phyloP scores from a whole-genome alignment of 1,284 basidiomycete genomes.

The Takashimella koratensis region DNA sequence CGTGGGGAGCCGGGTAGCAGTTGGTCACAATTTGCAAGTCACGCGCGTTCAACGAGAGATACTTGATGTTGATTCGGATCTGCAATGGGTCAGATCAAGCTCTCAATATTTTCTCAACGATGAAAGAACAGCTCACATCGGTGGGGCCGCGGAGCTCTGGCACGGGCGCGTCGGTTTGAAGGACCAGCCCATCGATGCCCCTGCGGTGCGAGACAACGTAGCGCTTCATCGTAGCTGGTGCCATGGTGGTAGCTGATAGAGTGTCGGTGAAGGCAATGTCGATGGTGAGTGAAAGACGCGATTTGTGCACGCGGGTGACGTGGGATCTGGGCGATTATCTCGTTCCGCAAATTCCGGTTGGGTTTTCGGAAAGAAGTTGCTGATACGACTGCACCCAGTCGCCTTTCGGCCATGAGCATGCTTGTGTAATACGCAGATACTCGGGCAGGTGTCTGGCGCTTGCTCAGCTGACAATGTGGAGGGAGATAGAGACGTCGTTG shows the following conservation, averaged over 20 bases:
- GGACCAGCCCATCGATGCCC: slow-evolving; percentile 28
- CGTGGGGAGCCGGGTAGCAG: slow-evolving; percentile 39
- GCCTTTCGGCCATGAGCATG: too few relatives aligned
- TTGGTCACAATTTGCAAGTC: slow-evolving; percentile 39
- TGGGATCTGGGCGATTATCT: too few relatives aligned
- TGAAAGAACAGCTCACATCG: slow-evolving; percentile 11
- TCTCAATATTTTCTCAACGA: background rate
- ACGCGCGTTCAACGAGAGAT: slow-evolving; percentile 47
- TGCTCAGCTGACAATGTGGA: too few relatives aligned
- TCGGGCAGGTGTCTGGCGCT: too few relatives aligned
- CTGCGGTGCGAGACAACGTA: slow-evolving; percentile 28
- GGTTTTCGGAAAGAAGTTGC: too few relatives aligned
- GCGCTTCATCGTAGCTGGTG: slow-evolving; percentile 22
- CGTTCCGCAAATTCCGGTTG: too few relatives aligned
- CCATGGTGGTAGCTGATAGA: background rate
- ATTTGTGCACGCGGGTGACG: too few relatives aligned
- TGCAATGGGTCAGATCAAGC: slow-evolving; percentile 5
- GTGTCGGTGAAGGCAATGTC: background rate
- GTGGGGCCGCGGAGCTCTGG: slow-evolving; percentile 24
- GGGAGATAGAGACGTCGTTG: too few relatives aligned
- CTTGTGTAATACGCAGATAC: too few relatives aligned
- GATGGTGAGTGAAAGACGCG: background rate
- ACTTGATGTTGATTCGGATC: slow-evolving; percentile 43
- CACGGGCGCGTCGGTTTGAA: slow-evolving; percentile 21
- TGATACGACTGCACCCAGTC: too few relatives aligned